phyloP scores from a whole-genome alignment of 2,329 filamentous ascomycete genomes.

The Pseudogymnoascus pannorum region DNA sequence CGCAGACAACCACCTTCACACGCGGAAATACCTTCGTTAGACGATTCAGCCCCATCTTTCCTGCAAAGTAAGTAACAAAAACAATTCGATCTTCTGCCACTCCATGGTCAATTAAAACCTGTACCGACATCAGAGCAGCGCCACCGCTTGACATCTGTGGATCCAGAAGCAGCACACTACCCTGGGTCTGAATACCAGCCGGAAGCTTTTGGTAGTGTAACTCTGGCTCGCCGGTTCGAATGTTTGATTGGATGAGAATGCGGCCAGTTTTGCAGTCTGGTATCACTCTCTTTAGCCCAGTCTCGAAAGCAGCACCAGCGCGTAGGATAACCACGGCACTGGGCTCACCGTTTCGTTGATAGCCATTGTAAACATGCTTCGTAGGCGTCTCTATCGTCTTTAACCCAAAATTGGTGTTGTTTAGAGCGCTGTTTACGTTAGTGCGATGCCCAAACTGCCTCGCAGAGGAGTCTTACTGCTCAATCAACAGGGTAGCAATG shows the following conservation, averaged over 20 bases:
- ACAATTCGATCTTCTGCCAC: conserved; percentile 79
- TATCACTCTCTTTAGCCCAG: conserved; percentile 79
- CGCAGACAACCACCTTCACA: conserved; percentile 78
- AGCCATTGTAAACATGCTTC: conserved; percentile 61
- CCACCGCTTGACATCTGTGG: conserved; percentile 93
- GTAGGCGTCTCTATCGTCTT: conserved; percentile 63
- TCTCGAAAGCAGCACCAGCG: conserved; percentile 82
- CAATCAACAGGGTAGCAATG: conserved; percentile 74
- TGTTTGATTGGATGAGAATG: conserved; percentile 83
- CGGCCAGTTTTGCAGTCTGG: conserved; percentile 88
- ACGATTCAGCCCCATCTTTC: conserved; percentile 73
- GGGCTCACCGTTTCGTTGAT: conserved; percentile 63
- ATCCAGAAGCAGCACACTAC: conserved; percentile 79
- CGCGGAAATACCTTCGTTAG: conserved; percentile 83
- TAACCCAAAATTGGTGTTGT: conserved; percentile 64
- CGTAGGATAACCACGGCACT: conserved; percentile 84
- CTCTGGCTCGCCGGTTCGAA: conserved; percentile 80
- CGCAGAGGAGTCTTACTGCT: conserved; percentile 47
- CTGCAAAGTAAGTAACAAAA: conserved; percentile 87
- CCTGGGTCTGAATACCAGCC: conserved; percentile 62
- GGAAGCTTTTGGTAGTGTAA: conserved; percentile 83
- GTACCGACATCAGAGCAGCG: conserved; percentile 82
- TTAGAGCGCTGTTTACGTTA: conserved; percentile 55
- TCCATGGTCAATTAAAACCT: conserved; percentile 91
- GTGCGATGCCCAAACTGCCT: not conserved